phyloP scores from a whole-genome alignment of 2,329 filamentous ascomycete species.

The Biscogniauxia sp. region DNA sequence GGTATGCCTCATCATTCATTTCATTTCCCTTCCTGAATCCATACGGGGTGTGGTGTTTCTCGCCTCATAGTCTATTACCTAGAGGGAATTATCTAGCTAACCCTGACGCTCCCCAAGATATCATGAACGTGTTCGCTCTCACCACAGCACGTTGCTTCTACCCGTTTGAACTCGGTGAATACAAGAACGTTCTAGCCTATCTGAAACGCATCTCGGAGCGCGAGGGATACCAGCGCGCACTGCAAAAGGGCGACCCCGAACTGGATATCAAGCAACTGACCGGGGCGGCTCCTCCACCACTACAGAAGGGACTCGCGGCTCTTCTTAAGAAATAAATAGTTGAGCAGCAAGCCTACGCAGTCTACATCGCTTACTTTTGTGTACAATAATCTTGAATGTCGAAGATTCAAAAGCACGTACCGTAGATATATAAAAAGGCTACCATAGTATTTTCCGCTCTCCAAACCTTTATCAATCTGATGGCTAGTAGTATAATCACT shows the following conservation, averaged over 20 bases:
- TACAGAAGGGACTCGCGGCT: slow-evolving; percentile 13
- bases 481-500: no score
- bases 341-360: not conserved
- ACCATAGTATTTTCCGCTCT: no score
- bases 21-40: no score
- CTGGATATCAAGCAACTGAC: slow-evolving; percentile 33
- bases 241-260: slow-evolving; percentile 48
- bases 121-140: slow-evolving; percentile 60
- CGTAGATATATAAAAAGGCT: no score
- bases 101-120: slow-evolving; percentile 39
- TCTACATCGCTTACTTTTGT: not conserved
- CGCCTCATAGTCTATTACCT: no score
- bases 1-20: not conserved
- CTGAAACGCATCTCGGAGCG: slow-evolving; percentile 43
- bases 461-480: no score
- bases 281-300: slow-evolving; percentile 18
- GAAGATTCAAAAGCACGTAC: no score
- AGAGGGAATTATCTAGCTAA: not conserved
- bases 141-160: slow-evolving; percentile 59
- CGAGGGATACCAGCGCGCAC: slow-evolving; percentile 46
- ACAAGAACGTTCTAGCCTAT: slow-evolving; percentile 45
- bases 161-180: slow-evolving; percentile 40
- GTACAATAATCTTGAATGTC: not conserved
- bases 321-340: slow-evolving; percentile 1
- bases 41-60: no score